Evolutionary conservation across 2,329 filamentous ascomycete genomes (phyloP).

Genomic region (Neopestalotiopsis clavispora): DNA sequence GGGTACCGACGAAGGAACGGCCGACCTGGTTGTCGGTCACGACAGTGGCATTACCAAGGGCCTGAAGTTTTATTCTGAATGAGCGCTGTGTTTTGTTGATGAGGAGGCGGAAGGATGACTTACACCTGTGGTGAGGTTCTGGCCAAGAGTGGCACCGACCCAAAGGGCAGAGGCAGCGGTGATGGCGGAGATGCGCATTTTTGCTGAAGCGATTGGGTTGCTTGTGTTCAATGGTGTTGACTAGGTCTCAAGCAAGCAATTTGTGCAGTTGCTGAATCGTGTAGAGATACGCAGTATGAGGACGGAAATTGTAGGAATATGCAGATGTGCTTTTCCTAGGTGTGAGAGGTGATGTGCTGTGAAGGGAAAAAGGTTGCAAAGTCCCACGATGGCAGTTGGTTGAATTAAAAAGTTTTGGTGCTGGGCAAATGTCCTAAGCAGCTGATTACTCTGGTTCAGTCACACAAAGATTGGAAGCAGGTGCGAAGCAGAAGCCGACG

Average conservation of each 20-base stretch:
- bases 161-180: slow-evolving; percentile 30
- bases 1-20: slow-evolving; percentile 57
- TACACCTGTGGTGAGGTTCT: slow-evolving; percentile 32
- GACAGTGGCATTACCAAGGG: slow-evolving; percentile 54
- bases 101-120: slow-evolving; percentile 16
- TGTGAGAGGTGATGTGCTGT: not conserved
- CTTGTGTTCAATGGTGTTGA: not conserved
- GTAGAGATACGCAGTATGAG: not conserved
- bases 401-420: not conserved
- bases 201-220: slow-evolving; percentile 4
- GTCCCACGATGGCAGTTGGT: not conserved
- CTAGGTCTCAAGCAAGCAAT: not conserved
- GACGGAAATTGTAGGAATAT: not conserved
- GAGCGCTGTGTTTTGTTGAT: not conserved
- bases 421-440: not conserved
- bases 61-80: slow-evolving; percentile 30
- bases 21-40: slow-evolving; percentile 61
- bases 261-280: not conserved
- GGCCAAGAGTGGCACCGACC: slow-evolving; percentile 29
- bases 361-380: not conserved
- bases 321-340: not conserved
- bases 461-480: not conserved
- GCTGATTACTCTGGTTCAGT: not conserved
- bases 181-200: slow-evolving; percentile 30
- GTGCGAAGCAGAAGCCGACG: not conserved